A percentile compares a stretch with the other conserved stretches of the same genome.
These are phyloP conservation scores for Penicillium soppii DNA, from an alignment of 495 filamentous ascomycete genomes.

Conservation along the genomic window DNA sequence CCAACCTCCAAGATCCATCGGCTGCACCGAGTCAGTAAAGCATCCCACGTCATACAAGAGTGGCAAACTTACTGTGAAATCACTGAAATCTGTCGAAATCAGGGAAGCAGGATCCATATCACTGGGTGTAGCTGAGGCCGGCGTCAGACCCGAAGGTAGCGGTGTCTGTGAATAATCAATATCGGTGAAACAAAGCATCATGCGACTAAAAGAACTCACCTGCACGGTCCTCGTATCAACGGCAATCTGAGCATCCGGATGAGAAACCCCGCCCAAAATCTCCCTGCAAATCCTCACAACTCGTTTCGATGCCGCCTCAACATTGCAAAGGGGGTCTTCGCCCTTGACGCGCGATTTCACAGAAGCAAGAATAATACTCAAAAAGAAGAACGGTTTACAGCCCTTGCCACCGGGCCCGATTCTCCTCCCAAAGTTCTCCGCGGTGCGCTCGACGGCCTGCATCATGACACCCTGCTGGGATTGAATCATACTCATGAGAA, in stretches of 20 bases:
- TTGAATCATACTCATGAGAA: constrained; percentile 35
- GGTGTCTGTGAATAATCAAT: constrained; percentile 10
- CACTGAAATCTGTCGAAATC: constrained; percentile 23
- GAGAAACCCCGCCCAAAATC: constrained; percentile 26
- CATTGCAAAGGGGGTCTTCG: constrained; percentile 28
- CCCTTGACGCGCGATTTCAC: constrained; percentile 39
- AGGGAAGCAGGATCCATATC: constrained; percentile 31
- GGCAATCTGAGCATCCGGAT: constrained; percentile 20
- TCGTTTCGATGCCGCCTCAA: constrained; percentile 27
- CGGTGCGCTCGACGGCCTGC: constrained; percentile 31
- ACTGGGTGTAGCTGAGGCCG: constrained; percentile 17
- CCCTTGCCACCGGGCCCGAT: constrained; percentile 30
- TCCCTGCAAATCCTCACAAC: constrained; percentile 25
- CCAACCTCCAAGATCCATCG: constrained; percentile 36
- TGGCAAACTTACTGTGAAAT: constrained; percentile 29
- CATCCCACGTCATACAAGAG: not conserved
- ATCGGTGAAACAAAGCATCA: not conserved
- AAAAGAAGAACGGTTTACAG: constrained; percentile 36
- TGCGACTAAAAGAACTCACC: constrained; percentile 6
- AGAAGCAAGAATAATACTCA: constrained; percentile 32
- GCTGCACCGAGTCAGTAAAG: constrained; percentile 25
- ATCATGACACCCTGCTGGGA: constrained; percentile 41
- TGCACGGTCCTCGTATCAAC: constrained; percentile 10
- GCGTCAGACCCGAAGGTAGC: constrained; percentile 7
- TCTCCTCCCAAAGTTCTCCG: constrained; percentile 32